Percentiles rank a stretch among this genome's conserved stretches.
phyloP scores from a whole-genome alignment of 176 grass and related monocot genomes.

The Neostapfia colusana region DNA sequence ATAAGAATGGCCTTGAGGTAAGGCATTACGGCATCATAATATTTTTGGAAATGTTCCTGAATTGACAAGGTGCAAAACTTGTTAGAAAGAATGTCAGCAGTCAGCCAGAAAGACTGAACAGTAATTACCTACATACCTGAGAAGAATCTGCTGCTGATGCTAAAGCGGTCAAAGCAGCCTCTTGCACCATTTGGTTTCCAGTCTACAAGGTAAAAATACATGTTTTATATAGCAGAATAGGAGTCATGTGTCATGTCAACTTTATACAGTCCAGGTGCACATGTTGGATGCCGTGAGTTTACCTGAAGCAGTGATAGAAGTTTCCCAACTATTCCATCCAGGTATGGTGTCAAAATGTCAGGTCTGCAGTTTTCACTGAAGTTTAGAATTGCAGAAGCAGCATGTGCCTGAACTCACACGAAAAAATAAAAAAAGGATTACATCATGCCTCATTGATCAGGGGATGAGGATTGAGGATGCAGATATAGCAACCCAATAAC shows the following conservation, averaged over 20 bases:
- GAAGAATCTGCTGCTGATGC: constrained; percentile 97
- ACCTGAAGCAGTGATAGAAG: constrained; percentile 87
- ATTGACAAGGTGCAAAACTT: constrained; percentile 23
- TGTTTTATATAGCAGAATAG: constrained; percentile 21
- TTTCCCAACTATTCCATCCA: constrained; percentile 83
- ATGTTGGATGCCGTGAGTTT: constrained; percentile 30
- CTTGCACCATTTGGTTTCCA: constrained; percentile 99
- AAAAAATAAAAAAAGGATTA: constrained; percentile 39
- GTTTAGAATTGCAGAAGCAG: constrained; percentile 89
- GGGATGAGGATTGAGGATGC: constrained; percentile 1
- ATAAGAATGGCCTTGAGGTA: constrained; percentile 94
- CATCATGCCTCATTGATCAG: constrained; percentile 16
- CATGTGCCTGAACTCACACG: constrained; percentile 66
- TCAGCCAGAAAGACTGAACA: constrained; percentile 21
- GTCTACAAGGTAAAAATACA: constrained; percentile 46
- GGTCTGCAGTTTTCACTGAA: constrained; percentile 96
- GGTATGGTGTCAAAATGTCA: constrained; percentile 85
- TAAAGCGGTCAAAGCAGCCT: constrained; percentile 95
- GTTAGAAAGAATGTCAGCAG: constrained; percentile 25
- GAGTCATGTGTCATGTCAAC: not conserved
- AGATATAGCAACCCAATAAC: constrained; percentile 28
- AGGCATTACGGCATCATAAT: constrained; percentile 96
- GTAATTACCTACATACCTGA: constrained; percentile 55
- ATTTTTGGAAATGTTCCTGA: constrained; percentile 97
- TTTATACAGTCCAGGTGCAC: constrained; percentile 19